These are phyloP conservation scores for Magnaporthiopsis rhizophila DNA, from an alignment of 2,329 filamentous ascomycete genomes.

Conservation along the genomic window DNA sequence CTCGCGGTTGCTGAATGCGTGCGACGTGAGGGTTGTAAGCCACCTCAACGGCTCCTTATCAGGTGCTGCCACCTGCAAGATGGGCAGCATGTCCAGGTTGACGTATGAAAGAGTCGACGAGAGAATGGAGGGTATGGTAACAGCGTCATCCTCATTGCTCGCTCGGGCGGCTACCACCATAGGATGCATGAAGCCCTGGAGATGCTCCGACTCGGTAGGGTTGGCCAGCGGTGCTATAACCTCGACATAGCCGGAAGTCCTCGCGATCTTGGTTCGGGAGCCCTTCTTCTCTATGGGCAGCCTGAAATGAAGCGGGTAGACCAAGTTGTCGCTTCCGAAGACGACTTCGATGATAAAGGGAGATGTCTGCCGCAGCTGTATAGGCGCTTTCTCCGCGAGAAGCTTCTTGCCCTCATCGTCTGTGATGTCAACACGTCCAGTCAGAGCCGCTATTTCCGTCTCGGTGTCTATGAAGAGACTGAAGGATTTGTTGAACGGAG, in stretches of 20 bases:
- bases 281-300: constrained; percentile 27
- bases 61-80: constrained; percentile 25
- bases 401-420: constrained; percentile 26
- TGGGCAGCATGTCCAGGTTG: constrained; percentile 36
- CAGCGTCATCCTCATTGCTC: constrained; percentile 2
- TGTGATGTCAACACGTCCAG: constrained; percentile 29
- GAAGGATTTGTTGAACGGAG: constrained; percentile 14
- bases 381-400: constrained; percentile 27
- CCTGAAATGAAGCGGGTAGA: constrained; percentile 30
- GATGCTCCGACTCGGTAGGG: constrained; percentile 11
- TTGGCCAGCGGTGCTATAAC: constrained; percentile 28
- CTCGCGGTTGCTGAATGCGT: constrained; percentile 35
- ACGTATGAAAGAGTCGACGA: constrained; percentile 27
- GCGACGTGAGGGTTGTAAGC: constrained; percentile 29
- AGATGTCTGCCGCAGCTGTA: constrained; percentile 28
- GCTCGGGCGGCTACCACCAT: constrained; percentile 15
- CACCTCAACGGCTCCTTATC: constrained; percentile 27
- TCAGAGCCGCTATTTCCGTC: constrained; percentile 26
- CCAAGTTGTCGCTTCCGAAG: constrained; percentile 23
- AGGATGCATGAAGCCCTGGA: constrained; percentile 28
- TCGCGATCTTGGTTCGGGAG: constrained; percentile 32
- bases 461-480: constrained; percentile 21
- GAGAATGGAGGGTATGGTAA: neutral
- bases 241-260: constrained; percentile 36
- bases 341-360: constrained; percentile 33